Evolutionary conservation across 805 yeast species (phyloP).

Genomic region (Saturnispora hagleri): DNA sequence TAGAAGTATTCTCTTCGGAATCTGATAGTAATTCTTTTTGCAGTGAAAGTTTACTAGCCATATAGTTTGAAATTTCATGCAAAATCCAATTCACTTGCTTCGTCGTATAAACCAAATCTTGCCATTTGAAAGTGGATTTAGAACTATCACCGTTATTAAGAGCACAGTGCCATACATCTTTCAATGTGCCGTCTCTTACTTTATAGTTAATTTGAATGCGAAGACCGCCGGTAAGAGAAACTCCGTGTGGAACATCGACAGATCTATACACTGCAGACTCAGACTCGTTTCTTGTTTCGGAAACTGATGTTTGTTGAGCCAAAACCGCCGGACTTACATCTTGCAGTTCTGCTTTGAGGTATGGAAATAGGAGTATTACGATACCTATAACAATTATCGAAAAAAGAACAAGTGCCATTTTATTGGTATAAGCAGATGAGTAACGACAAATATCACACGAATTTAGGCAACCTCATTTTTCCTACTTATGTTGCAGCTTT

Average conservation of each 20-base stretch:
- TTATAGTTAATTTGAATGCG: slow-evolving; percentile 55
- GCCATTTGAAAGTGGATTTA: background rate
- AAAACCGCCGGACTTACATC: slow-evolving; percentile 54
- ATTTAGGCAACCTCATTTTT: background rate
- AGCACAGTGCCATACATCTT: slow-evolving; percentile 62
- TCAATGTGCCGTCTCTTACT: slow-evolving; percentile 64
- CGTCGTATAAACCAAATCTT: background rate
- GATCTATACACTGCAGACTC: slow-evolving; percentile 77
- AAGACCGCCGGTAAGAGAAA: slow-evolving; percentile 60
- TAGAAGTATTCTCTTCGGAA: background rate
- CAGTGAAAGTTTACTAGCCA: slow-evolving; percentile 6
- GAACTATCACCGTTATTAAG: slow-evolving; percentile 17
- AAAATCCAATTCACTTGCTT: slow-evolving; percentile 7
- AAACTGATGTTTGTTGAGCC: slow-evolving; percentile 54
- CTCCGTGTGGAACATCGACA: slow-evolving; percentile 62
- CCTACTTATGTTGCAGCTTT: background rate
- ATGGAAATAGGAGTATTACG: slow-evolving; percentile 17
- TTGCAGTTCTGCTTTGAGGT: slow-evolving; percentile 28
- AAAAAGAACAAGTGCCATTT: slow-evolving; percentile 1
- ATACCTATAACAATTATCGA: background rate
- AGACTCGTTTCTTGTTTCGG: slow-evolving; percentile 50
- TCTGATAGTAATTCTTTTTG: background rate
- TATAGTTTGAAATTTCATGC: background rate
- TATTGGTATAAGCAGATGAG: background rate
- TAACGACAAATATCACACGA: background rate